These are phyloP conservation scores for Myxozyma geophila DNA, from an alignment of 805 yeast species.

Conservation along the genomic window DNA sequence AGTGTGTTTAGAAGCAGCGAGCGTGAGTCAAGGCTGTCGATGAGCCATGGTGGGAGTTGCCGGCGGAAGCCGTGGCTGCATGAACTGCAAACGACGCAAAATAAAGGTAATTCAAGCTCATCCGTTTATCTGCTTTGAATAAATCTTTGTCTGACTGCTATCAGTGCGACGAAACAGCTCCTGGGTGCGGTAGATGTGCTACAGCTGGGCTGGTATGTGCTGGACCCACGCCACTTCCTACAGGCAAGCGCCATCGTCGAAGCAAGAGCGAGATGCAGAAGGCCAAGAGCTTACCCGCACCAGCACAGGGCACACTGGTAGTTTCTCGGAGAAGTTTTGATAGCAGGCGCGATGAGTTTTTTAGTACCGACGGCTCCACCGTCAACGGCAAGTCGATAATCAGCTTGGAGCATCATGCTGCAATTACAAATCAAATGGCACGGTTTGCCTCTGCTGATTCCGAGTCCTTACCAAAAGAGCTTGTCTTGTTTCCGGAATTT, in stretches of 20 bases:
- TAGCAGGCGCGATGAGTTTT: not conserved
- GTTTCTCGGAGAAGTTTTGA: not conserved
- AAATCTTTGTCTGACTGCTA: not conserved
- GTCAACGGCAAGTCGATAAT: not conserved
- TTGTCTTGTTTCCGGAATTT: slow-evolving; percentile 19
- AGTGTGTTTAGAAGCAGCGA: not conserved
- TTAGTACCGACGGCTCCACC: not conserved
- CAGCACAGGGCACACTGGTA: not conserved
- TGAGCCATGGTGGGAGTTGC: slow-evolving; percentile 28
- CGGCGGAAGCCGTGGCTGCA: slow-evolving; percentile 30
- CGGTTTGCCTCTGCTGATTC: slow-evolving; percentile 8
- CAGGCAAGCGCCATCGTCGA: not conserved
- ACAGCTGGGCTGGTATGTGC: not conserved
- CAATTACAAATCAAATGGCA: slow-evolving; percentile 1
- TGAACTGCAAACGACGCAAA: slow-evolving; percentile 24
- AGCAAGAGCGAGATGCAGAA: not conserved
- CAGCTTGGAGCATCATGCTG: not conserved
- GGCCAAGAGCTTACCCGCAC: not conserved
- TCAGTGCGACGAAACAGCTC: slow-evolving; percentile 26
- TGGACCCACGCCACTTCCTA: not conserved
- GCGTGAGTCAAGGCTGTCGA: not conserved
- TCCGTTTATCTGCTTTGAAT: too few relatives aligned
- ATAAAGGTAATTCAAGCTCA: slow-evolving; percentile 13
- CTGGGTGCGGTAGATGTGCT: slow-evolving; percentile 13
- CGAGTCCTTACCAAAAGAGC: slow-evolving; percentile 9